Evolutionary conservation across 768 basidiomycete genomes (phyloP).

Genomic region (Termitomyces sp.): DNA sequence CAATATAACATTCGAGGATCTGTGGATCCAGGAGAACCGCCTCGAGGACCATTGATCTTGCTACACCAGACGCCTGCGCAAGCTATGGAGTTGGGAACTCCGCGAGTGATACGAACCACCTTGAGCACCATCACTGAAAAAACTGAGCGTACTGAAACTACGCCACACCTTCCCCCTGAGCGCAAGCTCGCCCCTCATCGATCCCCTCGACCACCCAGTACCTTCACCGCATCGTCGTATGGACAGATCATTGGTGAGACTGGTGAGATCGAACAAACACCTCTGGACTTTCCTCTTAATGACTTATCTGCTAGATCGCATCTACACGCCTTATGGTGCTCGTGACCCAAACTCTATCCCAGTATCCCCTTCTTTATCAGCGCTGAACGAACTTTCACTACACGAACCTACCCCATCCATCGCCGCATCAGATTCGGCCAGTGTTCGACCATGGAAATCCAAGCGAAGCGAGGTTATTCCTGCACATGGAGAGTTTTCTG

Average conservation of each 20-base stretch:
- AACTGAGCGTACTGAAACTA: conserved; percentile 62
- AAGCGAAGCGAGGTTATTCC: conserved; percentile 42
- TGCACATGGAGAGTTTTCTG: conserved; percentile 46
- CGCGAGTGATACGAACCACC: conserved; percentile 26
- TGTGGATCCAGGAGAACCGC: conserved; percentile 28
- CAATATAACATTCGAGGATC: conserved; percentile 16
- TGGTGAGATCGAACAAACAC: not conserved
- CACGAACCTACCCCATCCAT: conserved; percentile 58
- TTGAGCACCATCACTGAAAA: conserved; percentile 67
- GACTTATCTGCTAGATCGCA: not conserved
- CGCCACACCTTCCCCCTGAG: conserved; percentile 43
- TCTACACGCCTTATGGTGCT: conserved; percentile 4
- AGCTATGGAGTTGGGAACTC: conserved; percentile 28
- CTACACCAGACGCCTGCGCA: conserved; percentile 37
- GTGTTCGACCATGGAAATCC: conserved; percentile 32
- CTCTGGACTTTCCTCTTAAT: not conserved
- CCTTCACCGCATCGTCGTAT: conserved; percentile 52
- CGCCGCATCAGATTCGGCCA: conserved; percentile 38
- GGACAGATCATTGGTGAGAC: conserved; percentile 56
- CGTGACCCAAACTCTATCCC: conserved; percentile 40
- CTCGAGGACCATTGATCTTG: conserved; percentile 58
- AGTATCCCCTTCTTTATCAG: conserved; percentile 66
- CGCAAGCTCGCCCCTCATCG: conserved; percentile 35
- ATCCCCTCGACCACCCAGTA: conserved; percentile 35
- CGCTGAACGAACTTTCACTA: conserved; percentile 55